A percentile compares a stretch with the other conserved stretches of the same genome.
Conservation (phyloP, 2,329 filamentous ascomycete genomes). For the Penicillium thymicola region DNA sequence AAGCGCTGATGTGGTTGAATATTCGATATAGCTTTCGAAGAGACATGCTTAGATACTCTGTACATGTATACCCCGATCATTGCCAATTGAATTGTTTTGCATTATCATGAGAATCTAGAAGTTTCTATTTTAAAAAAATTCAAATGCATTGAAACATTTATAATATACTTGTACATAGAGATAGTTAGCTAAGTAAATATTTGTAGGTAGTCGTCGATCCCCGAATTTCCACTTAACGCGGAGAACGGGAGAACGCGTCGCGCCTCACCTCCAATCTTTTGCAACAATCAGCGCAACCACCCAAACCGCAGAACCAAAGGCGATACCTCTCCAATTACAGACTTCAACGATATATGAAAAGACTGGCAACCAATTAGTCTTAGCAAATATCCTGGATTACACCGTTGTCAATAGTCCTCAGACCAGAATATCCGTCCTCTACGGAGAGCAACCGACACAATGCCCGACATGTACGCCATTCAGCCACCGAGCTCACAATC, state of each 20-base stretch:
- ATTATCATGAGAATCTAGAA: background rate
- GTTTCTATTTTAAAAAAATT: too few relatives aligned
- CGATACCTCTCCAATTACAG: background rate
- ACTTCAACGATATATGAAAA: background rate
- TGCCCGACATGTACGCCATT: constrained; percentile 37
- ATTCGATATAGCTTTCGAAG: constrained; percentile 6
- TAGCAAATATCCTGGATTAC: background rate
- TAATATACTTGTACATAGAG: background rate
- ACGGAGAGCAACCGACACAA: constrained; percentile 2
- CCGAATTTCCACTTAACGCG: constrained; percentile 29
- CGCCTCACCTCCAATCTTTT: constrained; percentile 17
- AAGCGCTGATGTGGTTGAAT: constrained; percentile 36
- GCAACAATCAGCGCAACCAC: background rate
- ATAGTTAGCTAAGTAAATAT: background rate
- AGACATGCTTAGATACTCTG: constrained; percentile 13
- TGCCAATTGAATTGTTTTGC: constrained; percentile 14
- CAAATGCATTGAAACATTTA: background rate
- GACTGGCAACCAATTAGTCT: too few relatives aligned
- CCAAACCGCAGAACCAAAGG: background rate
- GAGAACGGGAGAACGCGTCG: constrained; percentile 31
- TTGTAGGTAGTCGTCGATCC: background rate
- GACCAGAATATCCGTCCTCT: background rate
- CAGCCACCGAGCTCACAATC: constrained; percentile 25
- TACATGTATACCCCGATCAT: constrained; percentile 24
- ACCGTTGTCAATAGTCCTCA: background rate